Base-by-base conservation (phyloP, 495 filamentous ascomycete genomes). In the Bathelium albidoporum region DNA sequence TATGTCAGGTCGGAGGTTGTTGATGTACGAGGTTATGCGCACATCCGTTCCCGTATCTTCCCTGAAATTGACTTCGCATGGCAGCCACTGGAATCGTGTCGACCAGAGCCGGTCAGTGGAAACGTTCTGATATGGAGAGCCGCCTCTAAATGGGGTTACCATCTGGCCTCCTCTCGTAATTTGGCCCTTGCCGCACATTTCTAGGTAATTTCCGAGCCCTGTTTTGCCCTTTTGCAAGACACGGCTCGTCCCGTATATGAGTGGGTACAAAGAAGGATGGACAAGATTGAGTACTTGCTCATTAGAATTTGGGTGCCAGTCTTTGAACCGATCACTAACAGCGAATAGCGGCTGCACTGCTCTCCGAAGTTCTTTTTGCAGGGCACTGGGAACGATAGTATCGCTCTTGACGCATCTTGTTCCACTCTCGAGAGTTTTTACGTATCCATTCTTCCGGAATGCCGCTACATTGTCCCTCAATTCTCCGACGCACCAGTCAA, bases 211-310 rank as follows among this genome's bases (percentile, higher is more conserved):
- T n/a, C 77, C 63, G 1, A 83, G 63, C 0, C 72, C 71, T 14
- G 82, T 73, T 2, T 62, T 65, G 5, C 69, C 70, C 28, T 72
- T 70, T 1, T 68, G 69, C 4, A 87, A 71, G 2, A 81, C 76
- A 12, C 75, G 73, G 0, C 79, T 80, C 18, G 69, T 73, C 0
- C 83, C 84, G 60, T 82, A 85, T 2, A 83, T 63, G 0, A 88
- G 65, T 1, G 86, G 84, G 61, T 78, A 88, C 4, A 87, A 71
- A 0, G 83, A 86, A 0, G 84, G 85, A 66, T 87, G 79, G 12
- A 88, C 79, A 1, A 88, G 70, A 66, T 88, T 76, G 0, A 87
- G 74, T 0, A 87, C 86, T 59, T 79, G 78, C 0, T 69, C 65
- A 60, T 83, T 74, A 1, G 81, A 82, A 2, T 77, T 72, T 0